Evolutionary conservation across 2,329 filamentous ascomycete genomes (phyloP), one percentile per base, ranked within the genome.

Genomic region (Botryotinia globosa): DNA sequence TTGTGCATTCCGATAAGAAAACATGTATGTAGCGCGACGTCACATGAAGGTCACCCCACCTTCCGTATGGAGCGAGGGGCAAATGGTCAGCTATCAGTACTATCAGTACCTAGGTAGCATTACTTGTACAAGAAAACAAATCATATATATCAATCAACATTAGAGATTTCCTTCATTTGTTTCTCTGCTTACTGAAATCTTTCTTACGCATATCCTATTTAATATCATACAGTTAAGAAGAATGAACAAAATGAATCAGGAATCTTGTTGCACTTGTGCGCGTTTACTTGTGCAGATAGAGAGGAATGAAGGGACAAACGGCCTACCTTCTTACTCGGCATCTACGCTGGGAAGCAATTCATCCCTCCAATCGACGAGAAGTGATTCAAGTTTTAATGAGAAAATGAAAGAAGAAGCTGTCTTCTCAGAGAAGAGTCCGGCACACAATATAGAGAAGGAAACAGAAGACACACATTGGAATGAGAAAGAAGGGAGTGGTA

Each of bases 251-350:
- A 68, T 56, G 65, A 25, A 18, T 25, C 65, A 68, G 34, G 65
- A 42, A 37, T 56, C 65, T 22, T 68, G 65, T 37, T 68, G 65
- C 34, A 42, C 34, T 56, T 68, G 65, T 68, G 65, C 65, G 34
- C 65, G 65, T 42, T 34, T 68, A 51, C 65, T 68, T 18, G 65
- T 37, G 10, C 37, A 56, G 16, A 56, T 68, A 56, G 20, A 25
- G n/a, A 44, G 48, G n/a, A 42, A 54, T 25, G 48, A 25, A 42
- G 29, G 9, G 48, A n/a, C 18, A n/a, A 32, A 18, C 20, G 34
- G 39, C 54, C 48, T 48, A 20, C 65, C 65, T 56, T 56, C 48
- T 32, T 68, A 68, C 29, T 44, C 37, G 10, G 48, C n/a, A 9
- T 68, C 48, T 32, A 56, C 51, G 16, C 10, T 37, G 8, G 48